Base-by-base conservation (phyloP, 2,329 filamentous ascomycete genomes). In the Neofusicoccum ribis region DNA sequence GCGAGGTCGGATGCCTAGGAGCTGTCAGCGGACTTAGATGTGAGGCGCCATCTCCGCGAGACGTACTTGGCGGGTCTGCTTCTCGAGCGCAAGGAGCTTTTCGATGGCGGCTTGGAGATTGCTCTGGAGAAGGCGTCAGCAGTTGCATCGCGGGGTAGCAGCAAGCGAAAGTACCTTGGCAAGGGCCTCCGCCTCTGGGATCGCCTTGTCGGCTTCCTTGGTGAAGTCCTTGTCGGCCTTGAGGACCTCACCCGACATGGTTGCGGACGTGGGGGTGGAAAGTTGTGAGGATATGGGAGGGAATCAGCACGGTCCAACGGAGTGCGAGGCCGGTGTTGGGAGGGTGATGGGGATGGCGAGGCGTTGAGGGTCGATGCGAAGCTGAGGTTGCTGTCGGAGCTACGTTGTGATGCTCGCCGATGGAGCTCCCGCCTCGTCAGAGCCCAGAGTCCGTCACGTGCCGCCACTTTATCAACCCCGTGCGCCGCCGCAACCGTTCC, bases 221-320 rank as follows among this genome's bases (percentile, higher is more conserved):
- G 91, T 90, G 87, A 91, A 97, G 88, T 99, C 95, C 90, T 96
- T 97, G 85, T 99, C 95, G 76, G 94, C 92, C 87, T 96, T 96
- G 72, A 88, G 81, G 75, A 86, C 81, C 80, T 88, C 88, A 81
- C 93, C 91, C 74, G 93, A 91, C 93, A 96, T 96, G 77, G 39
- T 39, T 58, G 54, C 63, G 34, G 44, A 41, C 12, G 37, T 51
- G 36, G 5, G 43, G 31, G 9, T 49, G 63, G 36, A 56, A 27
- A 34, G 11, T 39, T 23, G 36, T 17, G 47, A n/a, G 17, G 46
- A 14, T 8, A 14, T 17, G 34, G 11, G 31, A 20, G 8, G 8
- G 11, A 37, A 15, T 31, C 23, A 36, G 56, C 31, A 27, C 11
- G 31, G 41, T 60, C 56, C 56, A 41, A 47, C 41, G 17, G 27